These are phyloP conservation scores for Eucalyptus sp. DNA, from an alignment of 345 rosid genomes.

Conservation along the genomic window DNA sequence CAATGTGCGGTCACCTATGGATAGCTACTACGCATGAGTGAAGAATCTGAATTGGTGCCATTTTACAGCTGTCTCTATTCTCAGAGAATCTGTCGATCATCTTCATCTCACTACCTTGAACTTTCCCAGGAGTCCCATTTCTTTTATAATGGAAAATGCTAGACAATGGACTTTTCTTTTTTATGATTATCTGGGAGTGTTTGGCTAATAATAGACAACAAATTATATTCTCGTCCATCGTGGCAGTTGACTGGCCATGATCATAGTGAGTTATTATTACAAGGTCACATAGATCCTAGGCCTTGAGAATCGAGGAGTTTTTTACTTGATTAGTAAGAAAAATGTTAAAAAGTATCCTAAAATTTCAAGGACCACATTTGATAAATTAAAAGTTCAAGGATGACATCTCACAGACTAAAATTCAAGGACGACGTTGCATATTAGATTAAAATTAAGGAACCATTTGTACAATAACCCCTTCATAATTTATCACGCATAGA, in stretches of 20 bases:
- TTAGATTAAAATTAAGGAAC: no score
- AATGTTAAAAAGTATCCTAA: no score
- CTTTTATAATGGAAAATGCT: not conserved
- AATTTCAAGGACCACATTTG: no score
- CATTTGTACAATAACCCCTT: no score
- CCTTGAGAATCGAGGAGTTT: not conserved
- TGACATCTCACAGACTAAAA: no score
- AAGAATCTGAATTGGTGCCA: not conserved
- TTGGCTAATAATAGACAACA: not conserved
- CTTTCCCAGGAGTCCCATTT: not conserved
- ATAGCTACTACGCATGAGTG: not conserved
- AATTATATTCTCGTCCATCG: not conserved
- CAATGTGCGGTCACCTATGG: not conserved
- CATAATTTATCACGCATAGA: no score
- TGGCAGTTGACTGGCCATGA: not conserved
- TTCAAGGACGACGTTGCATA: accelerated
- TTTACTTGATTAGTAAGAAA: no score
- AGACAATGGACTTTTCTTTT: not conserved
- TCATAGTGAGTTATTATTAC: not conserved
- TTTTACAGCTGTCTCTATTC: not conserved
- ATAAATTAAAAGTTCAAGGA: no score
- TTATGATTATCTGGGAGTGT: not conserved
- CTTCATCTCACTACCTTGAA: not conserved
- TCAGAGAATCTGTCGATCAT: not conserved
- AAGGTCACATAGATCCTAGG: not conserved